phyloP scores from a whole-genome alignment of 208 protist species.

The Blastocrithidia nonstop region DNA sequence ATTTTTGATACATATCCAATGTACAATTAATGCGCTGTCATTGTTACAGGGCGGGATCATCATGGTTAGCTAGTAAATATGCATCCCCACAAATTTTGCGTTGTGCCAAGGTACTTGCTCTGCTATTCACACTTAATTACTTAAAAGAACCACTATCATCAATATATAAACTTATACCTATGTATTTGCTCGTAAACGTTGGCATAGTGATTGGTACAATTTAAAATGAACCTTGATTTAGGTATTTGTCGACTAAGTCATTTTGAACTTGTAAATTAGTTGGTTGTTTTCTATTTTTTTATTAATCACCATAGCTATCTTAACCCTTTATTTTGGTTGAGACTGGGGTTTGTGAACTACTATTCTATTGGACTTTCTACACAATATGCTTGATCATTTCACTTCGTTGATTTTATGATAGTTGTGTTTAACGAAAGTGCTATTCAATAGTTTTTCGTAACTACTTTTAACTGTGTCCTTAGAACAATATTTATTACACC shows the following conservation, averaged over 20 bases:
- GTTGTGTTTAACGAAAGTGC: constrained; percentile 48
- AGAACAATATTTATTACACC: constrained; percentile 23
- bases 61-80: constrained; percentile 75
- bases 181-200: constrained; percentile 39
- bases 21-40: constrained; percentile 69
- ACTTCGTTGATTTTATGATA: constrained; percentile 50
- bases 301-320: background rate
- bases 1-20: constrained; percentile 17
- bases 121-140: constrained; percentile 58
- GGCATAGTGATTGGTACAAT: constrained; percentile 82
- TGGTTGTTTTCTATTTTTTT: background rate
- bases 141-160: constrained; percentile 82
- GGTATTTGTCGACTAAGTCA: constrained; percentile 46
- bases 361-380: constrained; percentile 18
- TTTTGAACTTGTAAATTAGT: constrained; percentile 20
- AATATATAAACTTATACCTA: constrained; percentile 80
- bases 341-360: no score
- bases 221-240: constrained; percentile 64
- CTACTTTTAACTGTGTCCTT: constrained; percentile 46
- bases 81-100: constrained; percentile 79
- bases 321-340: constrained; percentile 6
- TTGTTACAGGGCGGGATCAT: constrained; percentile 75
- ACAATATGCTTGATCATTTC: constrained; percentile 51
- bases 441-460: constrained; percentile 34
- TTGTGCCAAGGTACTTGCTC: constrained; percentile 73